Base-by-base conservation (phyloP, 192 early-diverging fungal species). In the Coemansia sp. region DNA sequence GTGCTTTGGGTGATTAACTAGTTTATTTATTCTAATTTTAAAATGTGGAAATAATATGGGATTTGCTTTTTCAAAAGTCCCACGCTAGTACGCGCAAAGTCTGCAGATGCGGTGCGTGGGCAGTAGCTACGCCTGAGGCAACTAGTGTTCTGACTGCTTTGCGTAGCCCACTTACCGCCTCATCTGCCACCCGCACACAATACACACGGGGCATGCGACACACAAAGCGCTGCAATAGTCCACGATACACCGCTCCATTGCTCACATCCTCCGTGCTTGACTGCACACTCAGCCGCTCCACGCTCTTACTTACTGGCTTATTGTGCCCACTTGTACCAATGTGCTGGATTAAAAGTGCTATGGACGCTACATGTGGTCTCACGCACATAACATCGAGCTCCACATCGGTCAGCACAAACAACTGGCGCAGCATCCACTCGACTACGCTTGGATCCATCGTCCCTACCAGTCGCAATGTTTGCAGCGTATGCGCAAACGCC, bases 101-200 rank as follows among this genome's bases (percentile, higher is more conserved):
- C 6, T 32, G n/a, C 1, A 61, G 6, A 25, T 25, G 59, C 11
- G 24, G 8, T 0, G 23, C 25, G 22, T 9, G 45, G 12, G 43
- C 7, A 35, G 29, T 17, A n/a, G 45, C 38, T 3, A 45, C 24
- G 22, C 39, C 38, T 24, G 58, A 32, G 17, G 48, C 22, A 6
- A 43, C 48, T 10, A 67, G 65, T 17, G 27, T 53, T 38, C 38
- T 67, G 56, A 53, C 23, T 4, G 56, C 56, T 51, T 53, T 60
- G 32, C 39, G 25, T 19, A 67, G 3, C 11, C 9, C 35, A 5
- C 2, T 2, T 2, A 39, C 65, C 1, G 15, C 43, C 1, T 23
- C 9, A 4, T 25, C 51, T 2, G 38, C 25, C 49, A 60, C 32
- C 1, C 29, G 3, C 32, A 67, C 19, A 1, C 10, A 14, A 12